Percentiles rank a stretch among this genome's conserved stretches.
These are phyloP conservation scores for Kodamaea nitidulidarum DNA, from an alignment of 805 yeast genomes.

Conservation along the genomic window DNA sequence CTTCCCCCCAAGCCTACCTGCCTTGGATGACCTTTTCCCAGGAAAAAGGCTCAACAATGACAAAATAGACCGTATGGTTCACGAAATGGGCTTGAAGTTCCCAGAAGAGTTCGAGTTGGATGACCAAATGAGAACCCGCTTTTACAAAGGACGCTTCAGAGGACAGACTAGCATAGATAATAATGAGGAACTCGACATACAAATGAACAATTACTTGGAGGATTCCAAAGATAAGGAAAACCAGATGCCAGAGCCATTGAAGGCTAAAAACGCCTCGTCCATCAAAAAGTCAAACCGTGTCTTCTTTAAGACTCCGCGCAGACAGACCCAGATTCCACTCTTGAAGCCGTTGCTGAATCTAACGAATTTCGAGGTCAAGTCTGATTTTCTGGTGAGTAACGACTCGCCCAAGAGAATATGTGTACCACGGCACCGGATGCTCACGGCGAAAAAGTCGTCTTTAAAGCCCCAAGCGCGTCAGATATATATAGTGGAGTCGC, in stretches of 20 bases:
- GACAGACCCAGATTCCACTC: slow-evolving; percentile 21
- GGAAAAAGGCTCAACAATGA: slow-evolving; percentile 26
- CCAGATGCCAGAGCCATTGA: slow-evolving; percentile 20
- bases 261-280: slow-evolving; percentile 13
- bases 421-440: slow-evolving; percentile 34
- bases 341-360: slow-evolving; percentile 24
- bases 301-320: slow-evolving; percentile 16
- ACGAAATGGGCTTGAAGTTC: slow-evolving; percentile 20
- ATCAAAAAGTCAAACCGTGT: slow-evolving; percentile 21
- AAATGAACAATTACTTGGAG: slow-evolving; percentile 22
- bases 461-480: slow-evolving; percentile 19
- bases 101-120: slow-evolving; percentile 25
- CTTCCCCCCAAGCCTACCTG: neutral
- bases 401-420: slow-evolving; percentile 42
- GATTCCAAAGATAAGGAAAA: slow-evolving; percentile 30
- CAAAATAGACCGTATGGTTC: slow-evolving; percentile 36
- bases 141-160: slow-evolving; percentile 32
- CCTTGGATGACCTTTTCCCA: slow-evolving; percentile 12
- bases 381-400: slow-evolving; percentile 11
- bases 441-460: slow-evolving; percentile 30
- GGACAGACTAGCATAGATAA: slow-evolving; percentile 14
- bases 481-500: slow-evolving; percentile 56
- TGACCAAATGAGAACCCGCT: slow-evolving; percentile 32
- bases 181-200: slow-evolving; percentile 31
- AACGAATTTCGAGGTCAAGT: slow-evolving; percentile 14